Evolutionary conservation across 306 rosid species (phyloP).

Genomic region (Sphenostylis stenocarpa): DNA sequence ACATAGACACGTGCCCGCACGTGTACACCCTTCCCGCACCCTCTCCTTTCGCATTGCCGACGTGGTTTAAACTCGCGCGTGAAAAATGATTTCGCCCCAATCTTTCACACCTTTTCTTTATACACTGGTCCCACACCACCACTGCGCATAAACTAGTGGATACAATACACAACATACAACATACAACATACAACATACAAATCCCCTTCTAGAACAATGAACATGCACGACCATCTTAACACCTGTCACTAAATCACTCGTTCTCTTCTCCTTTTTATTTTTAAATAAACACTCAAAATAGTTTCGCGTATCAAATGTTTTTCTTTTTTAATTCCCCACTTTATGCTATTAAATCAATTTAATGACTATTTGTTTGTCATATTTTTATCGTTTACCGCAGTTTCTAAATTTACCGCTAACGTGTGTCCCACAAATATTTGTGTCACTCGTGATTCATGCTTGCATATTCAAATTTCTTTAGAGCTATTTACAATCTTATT

Average conservation of each 20-base stretch:
- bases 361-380: neutral
- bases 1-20: constrained; percentile 50
- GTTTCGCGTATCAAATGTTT: neutral
- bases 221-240: neutral
- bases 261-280: neutral
- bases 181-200: too few species aligned
- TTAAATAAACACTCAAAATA: neutral
- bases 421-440: neutral
- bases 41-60: constrained; percentile 31
- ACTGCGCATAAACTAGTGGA: too few species aligned
- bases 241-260: neutral
- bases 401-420: neutral
- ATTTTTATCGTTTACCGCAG: neutral
- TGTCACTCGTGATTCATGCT: neutral
- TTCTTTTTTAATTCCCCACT: neutral
- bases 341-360: neutral
- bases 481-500: neutral
- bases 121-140: too few species aligned
- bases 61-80: constrained; percentile 55
- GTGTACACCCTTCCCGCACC: constrained; percentile 37
- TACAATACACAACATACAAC: too few species aligned
- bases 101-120: too few species aligned
- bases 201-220: neutral
- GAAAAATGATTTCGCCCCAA: constrained; percentile 41
- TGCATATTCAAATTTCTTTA: neutral